Base-by-base conservation (phyloP, 2,329 filamentous ascomycete species). In the Botryosphaeria agaves region DNA sequence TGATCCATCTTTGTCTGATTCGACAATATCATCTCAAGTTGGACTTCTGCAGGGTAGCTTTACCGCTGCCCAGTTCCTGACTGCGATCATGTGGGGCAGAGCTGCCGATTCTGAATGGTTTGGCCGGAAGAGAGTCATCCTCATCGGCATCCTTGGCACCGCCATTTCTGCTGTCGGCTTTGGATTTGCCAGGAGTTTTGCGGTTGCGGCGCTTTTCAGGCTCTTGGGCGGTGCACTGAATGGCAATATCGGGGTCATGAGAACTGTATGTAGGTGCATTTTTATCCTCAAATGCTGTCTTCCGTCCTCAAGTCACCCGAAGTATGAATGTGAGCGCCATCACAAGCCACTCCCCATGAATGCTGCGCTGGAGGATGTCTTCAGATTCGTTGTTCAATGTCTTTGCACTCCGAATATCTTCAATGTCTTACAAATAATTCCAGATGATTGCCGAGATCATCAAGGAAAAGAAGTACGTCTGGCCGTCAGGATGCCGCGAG, bases 31-130 rank as follows among this genome's bases (percentile, higher is more conserved):
- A 0, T 64, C 66, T 14, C 82, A 89, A 48, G 78, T 79, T 1
- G 83, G 83, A 23, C 56, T 91, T 2, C 59, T 92, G 15, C 72
- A 80, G 28, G 81, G 77, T 8, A 74, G 73, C 23, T 92, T 92
- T 47, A 85, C 79, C 0, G 76, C 74, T 0, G 76, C 78, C 0
- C 83, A 93, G 48, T 87, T 87, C 44, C 47, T 81, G 14, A 91
- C 82, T 1, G 81, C 81, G 3, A 74, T 92, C 49, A 52, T 82
- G 36, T 92, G 83, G 83, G 83, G 83, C 0, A 63, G 76, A 0
- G 55, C 84, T 3, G 68, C 69, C 1, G 70, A 75, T 43, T 72
- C 76, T 5, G 66, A 69, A 21, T 38, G 45, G 28, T 48, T 56
- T 11, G 84, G 83, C 1, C 66, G 83, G 29, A 92, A 92, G 52